Percentiles rank a stretch among this genome's conserved stretches.
Conservation (phyloP, 169 alveolate species). For the Cryptosporidium bovis region DNA sequence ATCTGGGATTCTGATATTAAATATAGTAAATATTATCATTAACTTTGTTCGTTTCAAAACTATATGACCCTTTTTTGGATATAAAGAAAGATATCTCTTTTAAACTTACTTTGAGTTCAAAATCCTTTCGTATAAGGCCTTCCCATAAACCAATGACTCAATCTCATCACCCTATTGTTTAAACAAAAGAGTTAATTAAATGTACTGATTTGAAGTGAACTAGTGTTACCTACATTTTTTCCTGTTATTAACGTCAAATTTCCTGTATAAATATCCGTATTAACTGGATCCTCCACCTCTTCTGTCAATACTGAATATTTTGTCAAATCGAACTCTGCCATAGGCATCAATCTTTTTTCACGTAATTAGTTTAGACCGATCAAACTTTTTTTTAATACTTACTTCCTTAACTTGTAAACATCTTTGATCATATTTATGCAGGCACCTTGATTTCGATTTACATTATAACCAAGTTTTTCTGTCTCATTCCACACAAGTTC, state of each 20-base stretch:
- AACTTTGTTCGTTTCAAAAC: no score
- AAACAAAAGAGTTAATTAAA: not conserved
- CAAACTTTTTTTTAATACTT: not conserved
- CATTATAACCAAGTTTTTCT: constrained; percentile 10
- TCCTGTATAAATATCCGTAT: constrained; percentile 55
- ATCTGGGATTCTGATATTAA: constrained; percentile 28
- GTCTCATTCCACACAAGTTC: constrained; percentile 7
- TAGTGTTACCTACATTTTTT: constrained; percentile 18
- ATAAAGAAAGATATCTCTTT: not conserved
- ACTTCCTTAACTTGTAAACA: constrained; percentile 63
- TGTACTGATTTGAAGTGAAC: not conserved
- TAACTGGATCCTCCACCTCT: constrained; percentile 31
- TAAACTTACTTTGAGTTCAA: not conserved
- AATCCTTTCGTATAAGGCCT: constrained; percentile 17
- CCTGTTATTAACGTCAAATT: constrained; percentile 19
- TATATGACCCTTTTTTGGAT: no score
- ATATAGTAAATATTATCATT: not conserved
- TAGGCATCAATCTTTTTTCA: constrained; percentile 51
- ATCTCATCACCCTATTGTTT: constrained; percentile 1
- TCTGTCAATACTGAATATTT: constrained; percentile 5
- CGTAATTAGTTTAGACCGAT: not conserved
- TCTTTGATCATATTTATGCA: constrained; percentile 23
- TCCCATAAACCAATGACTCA: not conserved
- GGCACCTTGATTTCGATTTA: not conserved
- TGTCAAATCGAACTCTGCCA: constrained; percentile 60